Percentiles rank a stretch among this genome's conserved stretches.
Evolutionary conservation across 2,329 filamentous ascomycete species (phyloP).

Genomic region (Fusarium veterinarium): DNA sequence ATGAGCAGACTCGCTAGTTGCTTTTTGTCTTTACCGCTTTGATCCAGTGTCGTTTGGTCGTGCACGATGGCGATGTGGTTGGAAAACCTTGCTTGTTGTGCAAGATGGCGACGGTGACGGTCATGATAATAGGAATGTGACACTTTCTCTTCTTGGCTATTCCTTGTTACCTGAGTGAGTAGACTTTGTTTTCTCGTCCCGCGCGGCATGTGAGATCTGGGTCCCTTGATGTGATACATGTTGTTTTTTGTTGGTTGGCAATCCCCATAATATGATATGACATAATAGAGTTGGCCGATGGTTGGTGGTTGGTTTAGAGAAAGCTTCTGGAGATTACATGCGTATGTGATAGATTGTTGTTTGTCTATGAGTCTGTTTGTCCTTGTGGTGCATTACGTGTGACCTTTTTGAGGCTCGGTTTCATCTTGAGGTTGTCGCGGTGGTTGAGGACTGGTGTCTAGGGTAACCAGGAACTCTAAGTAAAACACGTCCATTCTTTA

Average conservation of each 20-base stretch:
- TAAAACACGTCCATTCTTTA: neutral
- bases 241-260: neutral
- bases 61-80: conserved; percentile 1
- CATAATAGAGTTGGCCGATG: neutral
- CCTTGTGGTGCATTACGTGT: neutral
- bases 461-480: neutral
- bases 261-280: neutral
- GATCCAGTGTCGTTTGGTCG: neutral
- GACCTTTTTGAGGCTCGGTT: neutral
- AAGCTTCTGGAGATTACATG: neutral
- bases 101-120: neutral
- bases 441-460: neutral
- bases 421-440: neutral
- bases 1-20: neutral
- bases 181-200: neutral
- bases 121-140: neutral
- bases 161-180: neutral
- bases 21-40: neutral
- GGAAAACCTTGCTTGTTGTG: neutral
- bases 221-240: neutral
- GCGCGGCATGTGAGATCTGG: neutral
- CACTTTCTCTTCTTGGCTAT: neutral
- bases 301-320: neutral
- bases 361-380: neutral
- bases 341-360: neutral